Conservation (phyloP, 2,329 filamentous ascomycete species). For the Colletotrichum echinochloae region DNA sequence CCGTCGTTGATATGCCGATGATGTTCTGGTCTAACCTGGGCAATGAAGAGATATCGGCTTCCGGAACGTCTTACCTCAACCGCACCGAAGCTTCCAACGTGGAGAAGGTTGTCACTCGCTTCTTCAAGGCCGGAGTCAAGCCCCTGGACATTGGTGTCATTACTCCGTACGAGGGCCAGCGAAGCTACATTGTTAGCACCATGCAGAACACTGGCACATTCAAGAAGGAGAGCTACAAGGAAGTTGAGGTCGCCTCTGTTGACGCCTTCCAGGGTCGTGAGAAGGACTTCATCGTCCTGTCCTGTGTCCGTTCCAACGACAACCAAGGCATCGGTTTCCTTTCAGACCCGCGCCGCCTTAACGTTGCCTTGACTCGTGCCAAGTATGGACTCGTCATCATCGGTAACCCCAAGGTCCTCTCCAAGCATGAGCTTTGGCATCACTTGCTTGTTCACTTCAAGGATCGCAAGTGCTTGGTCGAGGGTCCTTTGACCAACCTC, state of each 20-base stretch:
- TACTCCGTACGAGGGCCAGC: conserved; percentile 97
- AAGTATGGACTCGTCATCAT: conserved; percentile 97
- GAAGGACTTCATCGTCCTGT: conserved; percentile 98
- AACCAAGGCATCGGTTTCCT: conserved; percentile 99
- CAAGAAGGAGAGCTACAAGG: conserved; percentile 98
- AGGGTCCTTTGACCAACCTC: conserved; percentile 94
- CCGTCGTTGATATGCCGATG: conserved; percentile 93
- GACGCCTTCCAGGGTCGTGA: conserved; percentile 99
- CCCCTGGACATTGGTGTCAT: conserved; percentile 96
- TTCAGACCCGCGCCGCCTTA: conserved; percentile 96
- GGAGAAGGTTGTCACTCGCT: conserved; percentile 97
- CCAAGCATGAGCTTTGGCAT: conserved; percentile 98
- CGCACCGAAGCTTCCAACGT: conserved; percentile 97
- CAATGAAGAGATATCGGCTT: conserved; percentile 97
- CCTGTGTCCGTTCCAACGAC: conserved; percentile 97
- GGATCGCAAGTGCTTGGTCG: conserved; percentile 93
- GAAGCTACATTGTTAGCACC: conserved; percentile 98
- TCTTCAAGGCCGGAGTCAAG: conserved; percentile 98
- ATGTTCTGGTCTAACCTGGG: conserved; percentile 99
- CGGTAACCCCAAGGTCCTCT: conserved; percentile 96
- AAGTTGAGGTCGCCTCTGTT: conserved; percentile 97
- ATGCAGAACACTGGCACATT: conserved; percentile 98
- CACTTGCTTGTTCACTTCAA: conserved; percentile 96
- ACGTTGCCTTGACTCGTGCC: conserved; percentile 95
- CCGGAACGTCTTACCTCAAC: conserved; percentile 97